Evolutionary conservation across 2,329 filamentous ascomycete species (phyloP), one percentile per base, ranked within the genome.

Genomic region (Ophiostoma piceae): DNA sequence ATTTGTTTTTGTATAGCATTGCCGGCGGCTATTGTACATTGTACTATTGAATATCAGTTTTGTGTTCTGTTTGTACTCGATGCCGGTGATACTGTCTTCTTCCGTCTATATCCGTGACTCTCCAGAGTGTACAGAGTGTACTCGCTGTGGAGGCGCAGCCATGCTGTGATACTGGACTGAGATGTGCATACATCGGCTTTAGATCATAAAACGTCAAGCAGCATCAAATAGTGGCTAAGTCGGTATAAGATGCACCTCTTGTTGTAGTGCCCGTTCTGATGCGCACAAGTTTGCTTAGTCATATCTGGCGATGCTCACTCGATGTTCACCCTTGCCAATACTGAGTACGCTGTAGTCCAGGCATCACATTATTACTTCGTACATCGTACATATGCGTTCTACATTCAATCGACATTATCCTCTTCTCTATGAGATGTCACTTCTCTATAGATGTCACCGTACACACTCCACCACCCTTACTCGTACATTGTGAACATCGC

Each of bases 1-100:
- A n/a, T 22, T 7, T 57, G 51, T 57, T 22, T 22, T 57, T 26
- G 51, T 57, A 57, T 57, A 57, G 51, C 51, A 57, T 57, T 57
- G 51, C 51, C 51, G 51, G 51, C 51, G 51, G 22, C 35, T 47
- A n/a, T 22, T 67, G 3, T 32, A 35, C 19, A 11, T 22, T 54
- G 12, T 22, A 16, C 35, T 37, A 8, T 35, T 32, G 22, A 57
- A 35, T 6, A 43, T n/a, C n/a, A 16, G 39, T 54, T 26, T 47
- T 35, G 16, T 43, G n/a, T n/a, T 39, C 12, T 39, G 62, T 65
- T 19, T 65, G 26, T 29, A 29, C 26, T 29, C 26, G 26, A 29
- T 29, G 26, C 26, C 39, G 54, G n/a, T 29, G n/a, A 26, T 47
- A 16, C 43, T 7, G 43, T 47, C 16, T 19, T 47, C 43, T 12